Base-by-base conservation (phyloP, 1,284 basidiomycete species). In the Coriolopsis trogii region DNA sequence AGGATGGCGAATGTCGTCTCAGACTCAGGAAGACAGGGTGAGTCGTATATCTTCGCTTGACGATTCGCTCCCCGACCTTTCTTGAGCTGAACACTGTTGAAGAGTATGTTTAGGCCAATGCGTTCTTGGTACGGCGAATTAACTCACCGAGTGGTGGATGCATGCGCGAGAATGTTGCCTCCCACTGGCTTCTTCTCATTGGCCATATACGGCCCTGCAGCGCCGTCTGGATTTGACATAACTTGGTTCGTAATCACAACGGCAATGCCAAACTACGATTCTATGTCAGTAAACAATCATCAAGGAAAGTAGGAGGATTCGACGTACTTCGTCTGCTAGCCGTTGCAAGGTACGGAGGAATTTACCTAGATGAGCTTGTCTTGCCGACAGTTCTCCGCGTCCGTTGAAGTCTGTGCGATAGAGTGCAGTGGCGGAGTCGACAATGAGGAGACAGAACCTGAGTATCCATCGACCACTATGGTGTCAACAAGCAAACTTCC, bases 221-320 rank as follows among this genome's bases (percentile, higher is more conserved):
- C 86, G 12, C 91, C 93, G 66, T 99, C 97, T 1, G 97, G 96
- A 60, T 89, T 95, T 15, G 97, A 98, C 78, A 99, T 98, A 54
- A 99, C 97, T 72, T 99, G 97, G 69, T 99, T 99, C 5, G 94
- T 95, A 46, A 98, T 88, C 4, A 99, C 95, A 15, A 99, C 96
- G 0, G 96, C 96, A 24, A 99, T 93, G 26, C 96, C 97, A 65
- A 94, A 99, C 93, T 96, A 56, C 8, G 58, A 24, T 46, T n/a
- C 5, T 21, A 53, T 25, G 26, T 53, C n/a, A 53, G 18, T 15
- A 36, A 33, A 30, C 31, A 13, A 40, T 20, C n/a, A 34, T 3
- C n/a, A 21, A 31, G 23, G 34, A 3, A 23, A 30, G 8, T 8
- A 13, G 45, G 24, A 1, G 4, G n/a, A 15, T 18, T 9, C 36